Evolutionary conservation across 441 rosid species (phyloP), one percentile per base, ranked within the genome.

Genomic region (Gossypium trilobum): DNA sequence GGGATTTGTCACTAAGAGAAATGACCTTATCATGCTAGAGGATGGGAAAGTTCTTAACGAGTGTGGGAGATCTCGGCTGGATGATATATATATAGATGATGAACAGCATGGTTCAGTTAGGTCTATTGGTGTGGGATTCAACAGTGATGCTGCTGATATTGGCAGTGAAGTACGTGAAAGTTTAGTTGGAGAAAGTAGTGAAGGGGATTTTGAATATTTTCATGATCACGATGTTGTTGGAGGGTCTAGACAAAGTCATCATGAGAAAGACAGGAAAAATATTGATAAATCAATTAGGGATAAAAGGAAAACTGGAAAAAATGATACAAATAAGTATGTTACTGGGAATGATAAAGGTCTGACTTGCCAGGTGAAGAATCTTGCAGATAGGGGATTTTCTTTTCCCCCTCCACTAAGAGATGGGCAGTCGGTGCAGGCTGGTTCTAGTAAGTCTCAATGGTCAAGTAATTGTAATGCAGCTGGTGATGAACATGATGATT

Each of bases 121-220:
- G 84, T 95, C 98, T 4, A 95, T 95, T 76, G 98, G 99, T 75
- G 99, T 91, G 66, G 98, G 99, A 52, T 85, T 95, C 63, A 89
- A 85, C 75, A 91, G 95, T 63, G 97, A 95, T 78, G 92, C 85
- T 68, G 97, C 96, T 82, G 98, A 92, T 74, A 77, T 88, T 55
- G 97, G 99, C 71, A 89, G 97, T 77, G 93, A 91, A 84, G 80
- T 86, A 17, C 90, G 92, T 62, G 97, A 87, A 72, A 89, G 95
- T 81, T 84, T 92, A 80, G 82, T 91, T 72, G 97, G 96, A 77
- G 97, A 89, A 63, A 82, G 95, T 73, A 90, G 93, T 77, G 95
- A 90, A 78, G 94, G 95, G 77, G 95, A 89, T 81, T 71, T 91
- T 59, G 97, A 95, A 77, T 86, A 87, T 79, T 82, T 87, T 56